Evolutionary conservation across 2,329 filamentous ascomycete genomes (phyloP).

Genomic region (Sporothrix brunneoviolacea): DNA sequence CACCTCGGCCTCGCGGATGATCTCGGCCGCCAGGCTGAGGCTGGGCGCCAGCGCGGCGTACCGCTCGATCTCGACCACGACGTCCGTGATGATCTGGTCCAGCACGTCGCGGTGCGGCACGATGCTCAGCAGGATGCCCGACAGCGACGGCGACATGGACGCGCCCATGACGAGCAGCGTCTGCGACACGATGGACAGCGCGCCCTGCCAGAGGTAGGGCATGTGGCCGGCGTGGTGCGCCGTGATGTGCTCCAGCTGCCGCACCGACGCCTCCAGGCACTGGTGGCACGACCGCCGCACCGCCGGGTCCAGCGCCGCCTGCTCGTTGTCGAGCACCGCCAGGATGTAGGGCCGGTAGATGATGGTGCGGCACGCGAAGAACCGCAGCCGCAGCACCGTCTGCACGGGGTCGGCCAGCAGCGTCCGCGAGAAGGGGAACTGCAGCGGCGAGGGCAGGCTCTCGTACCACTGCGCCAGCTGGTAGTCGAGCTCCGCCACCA

Average conservation of each 20-base stretch:
- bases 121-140: constrained; percentile 53
- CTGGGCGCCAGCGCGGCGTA: constrained; percentile 72
- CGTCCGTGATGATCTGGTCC: constrained; percentile 70
- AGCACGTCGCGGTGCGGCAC: constrained; percentile 54
- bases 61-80: constrained; percentile 67
- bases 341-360: constrained; percentile 81
- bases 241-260: constrained; percentile 71
- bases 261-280: constrained; percentile 71
- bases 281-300: constrained; percentile 75
- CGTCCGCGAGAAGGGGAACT: constrained; percentile 66
- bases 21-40: constrained; percentile 67
- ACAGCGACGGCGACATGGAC: constrained; percentile 69
- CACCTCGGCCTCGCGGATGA: constrained; percentile 71
- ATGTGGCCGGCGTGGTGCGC: constrained; percentile 78
- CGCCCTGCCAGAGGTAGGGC: constrained; percentile 80
- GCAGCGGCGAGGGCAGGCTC: constrained; percentile 64
- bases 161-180: constrained; percentile 78
- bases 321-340: constrained; percentile 71
- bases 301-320: constrained; percentile 60
- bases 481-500: constrained; percentile 74
- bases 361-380: constrained; percentile 80
- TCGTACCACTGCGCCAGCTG: constrained; percentile 84
- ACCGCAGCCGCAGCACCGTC: constrained; percentile 70
- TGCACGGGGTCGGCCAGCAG: constrained; percentile 64
- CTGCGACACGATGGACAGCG: constrained; percentile 75